Percentiles rank a stretch among this genome's conserved stretches.
Conservation (phyloP, 441 rosid genomes). For the Jatropha multifida region DNA sequence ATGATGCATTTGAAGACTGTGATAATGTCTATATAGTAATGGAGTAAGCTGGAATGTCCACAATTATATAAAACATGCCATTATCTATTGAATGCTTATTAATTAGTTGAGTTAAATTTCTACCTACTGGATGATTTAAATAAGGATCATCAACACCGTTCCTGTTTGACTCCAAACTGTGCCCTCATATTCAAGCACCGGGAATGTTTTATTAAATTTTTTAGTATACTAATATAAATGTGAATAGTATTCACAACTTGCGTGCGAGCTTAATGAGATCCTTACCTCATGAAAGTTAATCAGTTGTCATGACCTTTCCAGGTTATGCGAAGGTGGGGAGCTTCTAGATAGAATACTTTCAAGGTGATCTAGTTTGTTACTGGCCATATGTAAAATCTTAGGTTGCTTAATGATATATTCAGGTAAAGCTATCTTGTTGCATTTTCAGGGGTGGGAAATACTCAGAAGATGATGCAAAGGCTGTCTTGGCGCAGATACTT, state of each 20-base stretch:
- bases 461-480: constrained; percentile 90
- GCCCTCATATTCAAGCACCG: neutral
- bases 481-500: constrained; percentile 82
- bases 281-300: constrained; percentile 8
- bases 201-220: neutral
- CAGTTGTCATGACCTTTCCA: constrained; percentile 36
- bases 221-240: neutral
- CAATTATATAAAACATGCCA: constrained; percentile 14
- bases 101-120: neutral
- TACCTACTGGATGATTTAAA: constrained; percentile 1
- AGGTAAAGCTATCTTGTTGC: constrained; percentile 26
- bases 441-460: constrained; percentile 85
- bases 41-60: constrained; percentile 66
- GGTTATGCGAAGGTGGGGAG: constrained; percentile 99
- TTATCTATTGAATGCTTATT: neutral
- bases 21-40: constrained; percentile 87
- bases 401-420: constrained; percentile 18
- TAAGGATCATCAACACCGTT: neutral
- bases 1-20: constrained; percentile 83
- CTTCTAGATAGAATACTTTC: constrained; percentile 94
- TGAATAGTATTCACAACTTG: neutral
- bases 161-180: neutral
- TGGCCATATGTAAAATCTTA: constrained; percentile 8
- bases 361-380: constrained; percentile 43
- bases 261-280: constrained; percentile 11